These are phyloP conservation scores for Gossypium davidsonii DNA, from an alignment of 441 rosid genomes.

Conservation along the genomic window DNA sequence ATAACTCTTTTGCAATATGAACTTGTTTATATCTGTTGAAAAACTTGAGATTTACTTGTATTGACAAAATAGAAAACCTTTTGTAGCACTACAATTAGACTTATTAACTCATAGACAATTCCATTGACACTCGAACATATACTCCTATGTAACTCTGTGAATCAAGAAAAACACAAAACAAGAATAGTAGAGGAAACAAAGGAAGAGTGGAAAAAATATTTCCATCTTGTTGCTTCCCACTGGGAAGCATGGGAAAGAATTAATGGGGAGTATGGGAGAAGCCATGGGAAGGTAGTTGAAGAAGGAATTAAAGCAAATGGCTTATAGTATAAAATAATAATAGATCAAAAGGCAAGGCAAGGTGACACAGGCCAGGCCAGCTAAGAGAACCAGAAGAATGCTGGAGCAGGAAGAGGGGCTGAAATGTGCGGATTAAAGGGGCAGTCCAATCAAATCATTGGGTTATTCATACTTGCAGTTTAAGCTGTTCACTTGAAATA, in stretches of 20 bases:
- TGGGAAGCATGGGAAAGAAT: slow-evolving; percentile 51
- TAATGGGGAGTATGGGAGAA: slow-evolving; percentile 17
- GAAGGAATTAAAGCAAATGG: background rate
- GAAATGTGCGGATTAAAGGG: background rate
- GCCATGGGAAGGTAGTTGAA: slow-evolving; percentile 22
- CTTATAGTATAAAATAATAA: background rate
- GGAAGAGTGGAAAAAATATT: background rate
- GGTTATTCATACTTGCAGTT: background rate
- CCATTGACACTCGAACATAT: no score
- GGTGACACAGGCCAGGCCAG: slow-evolving; percentile 17
- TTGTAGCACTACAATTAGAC: no score
- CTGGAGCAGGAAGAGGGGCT: slow-evolving; percentile 17
- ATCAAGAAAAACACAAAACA: background rate
- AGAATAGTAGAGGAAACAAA: background rate
- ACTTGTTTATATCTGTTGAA: no score
- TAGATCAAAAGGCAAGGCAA: background rate
- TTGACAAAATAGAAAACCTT: no score
- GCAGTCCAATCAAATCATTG: slow-evolving; percentile 19
- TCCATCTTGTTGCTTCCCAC: slow-evolving; percentile 27
- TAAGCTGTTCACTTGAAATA: background rate
- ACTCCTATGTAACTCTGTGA: background rate
- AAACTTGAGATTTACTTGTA: no score
- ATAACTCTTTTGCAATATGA: no score
- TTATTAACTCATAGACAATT: no score
- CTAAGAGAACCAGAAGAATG: slow-evolving; percentile 23